phyloP scores from a whole-genome alignment of 2,329 filamentous ascomycete species.

The Ascochyta lentis region DNA sequence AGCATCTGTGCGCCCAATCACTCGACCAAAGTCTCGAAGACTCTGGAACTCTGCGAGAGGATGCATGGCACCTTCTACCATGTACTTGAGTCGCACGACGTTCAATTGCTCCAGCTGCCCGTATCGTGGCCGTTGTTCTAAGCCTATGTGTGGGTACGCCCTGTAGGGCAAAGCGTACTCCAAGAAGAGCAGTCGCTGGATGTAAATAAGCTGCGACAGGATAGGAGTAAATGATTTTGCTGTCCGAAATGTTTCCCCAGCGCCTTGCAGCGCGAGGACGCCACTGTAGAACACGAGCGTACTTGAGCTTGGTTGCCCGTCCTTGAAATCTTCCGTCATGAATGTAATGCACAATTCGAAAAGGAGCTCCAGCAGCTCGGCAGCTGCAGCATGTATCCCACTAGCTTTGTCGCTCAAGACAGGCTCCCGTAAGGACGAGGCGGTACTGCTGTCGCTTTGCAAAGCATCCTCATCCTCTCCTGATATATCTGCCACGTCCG shows the following conservation, averaged over 20 bases:
- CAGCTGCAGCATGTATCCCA: background rate
- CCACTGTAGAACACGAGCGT: background rate
- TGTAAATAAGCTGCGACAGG: background rate
- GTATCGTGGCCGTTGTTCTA: background rate
- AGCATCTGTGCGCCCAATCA: background rate
- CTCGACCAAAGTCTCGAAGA: background rate
- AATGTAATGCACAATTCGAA: background rate
- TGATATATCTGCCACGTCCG: background rate
- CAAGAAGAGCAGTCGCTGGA: background rate
- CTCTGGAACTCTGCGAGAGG: constrained; percentile 3
- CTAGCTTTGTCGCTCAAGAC: background rate
- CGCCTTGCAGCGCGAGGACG: background rate
- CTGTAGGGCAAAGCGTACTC: background rate
- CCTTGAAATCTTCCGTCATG: background rate
- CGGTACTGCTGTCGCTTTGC: background rate
- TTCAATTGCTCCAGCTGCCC: background rate
- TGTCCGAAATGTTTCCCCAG: background rate
- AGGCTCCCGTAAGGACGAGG: background rate
- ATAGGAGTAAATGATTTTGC: background rate
- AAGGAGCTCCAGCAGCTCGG: background rate
- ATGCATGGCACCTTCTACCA: constrained; percentile 1
- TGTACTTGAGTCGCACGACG: background rate
- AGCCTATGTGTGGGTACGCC: background rate
- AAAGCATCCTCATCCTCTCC: background rate
- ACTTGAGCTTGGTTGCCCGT: background rate